Evolutionary conservation across 257 asterid species (phyloP).

Genomic region (Petunia secreta): DNA sequence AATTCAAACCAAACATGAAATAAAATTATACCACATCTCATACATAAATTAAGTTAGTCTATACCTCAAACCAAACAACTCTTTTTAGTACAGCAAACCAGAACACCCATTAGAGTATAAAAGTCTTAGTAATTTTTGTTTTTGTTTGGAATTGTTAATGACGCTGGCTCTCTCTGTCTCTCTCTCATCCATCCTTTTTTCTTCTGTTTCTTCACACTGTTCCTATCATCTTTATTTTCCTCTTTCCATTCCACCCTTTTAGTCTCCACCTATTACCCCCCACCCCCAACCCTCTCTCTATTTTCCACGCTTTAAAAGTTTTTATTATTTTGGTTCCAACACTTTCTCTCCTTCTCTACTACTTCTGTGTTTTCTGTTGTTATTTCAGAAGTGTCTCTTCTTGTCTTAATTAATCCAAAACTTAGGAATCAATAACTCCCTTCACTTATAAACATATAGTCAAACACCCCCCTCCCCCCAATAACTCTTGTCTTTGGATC

Average conservation of each 20-base stretch:
- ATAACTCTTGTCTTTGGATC: constrained; percentile 17
- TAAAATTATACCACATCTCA: too few species aligned
- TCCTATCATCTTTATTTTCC: neutral
- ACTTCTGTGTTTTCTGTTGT: constrained; percentile 25
- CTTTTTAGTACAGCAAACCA: too few species aligned
- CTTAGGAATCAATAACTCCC: constrained; percentile 13
- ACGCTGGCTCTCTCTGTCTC: neutral
- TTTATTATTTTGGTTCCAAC: neutral
- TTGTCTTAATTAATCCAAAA: constrained; percentile 14
- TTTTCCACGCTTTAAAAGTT: constrained; percentile 15
- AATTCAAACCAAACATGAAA: too few species aligned
- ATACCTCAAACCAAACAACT: too few species aligned
- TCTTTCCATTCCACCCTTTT: neutral
- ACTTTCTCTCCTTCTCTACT: neutral
- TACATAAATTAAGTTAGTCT: too few species aligned
- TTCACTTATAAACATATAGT: neutral
- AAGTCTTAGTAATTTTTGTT: too few species aligned
- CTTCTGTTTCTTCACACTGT: neutral
- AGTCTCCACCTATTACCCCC: constrained; percentile 13
- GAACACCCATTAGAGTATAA: too few species aligned
- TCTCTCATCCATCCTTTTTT: constrained; percentile 13
- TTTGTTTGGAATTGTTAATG: neutral
- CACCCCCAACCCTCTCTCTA: neutral
- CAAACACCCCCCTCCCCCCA: neutral
- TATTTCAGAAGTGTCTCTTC: constrained; percentile 45